Percentiles rank a stretch among this genome's conserved stretches.
Evolutionary conservation across 116 monocot genomes (phyloP).

Genomic region (Papilionanthe hybrid): DNA sequence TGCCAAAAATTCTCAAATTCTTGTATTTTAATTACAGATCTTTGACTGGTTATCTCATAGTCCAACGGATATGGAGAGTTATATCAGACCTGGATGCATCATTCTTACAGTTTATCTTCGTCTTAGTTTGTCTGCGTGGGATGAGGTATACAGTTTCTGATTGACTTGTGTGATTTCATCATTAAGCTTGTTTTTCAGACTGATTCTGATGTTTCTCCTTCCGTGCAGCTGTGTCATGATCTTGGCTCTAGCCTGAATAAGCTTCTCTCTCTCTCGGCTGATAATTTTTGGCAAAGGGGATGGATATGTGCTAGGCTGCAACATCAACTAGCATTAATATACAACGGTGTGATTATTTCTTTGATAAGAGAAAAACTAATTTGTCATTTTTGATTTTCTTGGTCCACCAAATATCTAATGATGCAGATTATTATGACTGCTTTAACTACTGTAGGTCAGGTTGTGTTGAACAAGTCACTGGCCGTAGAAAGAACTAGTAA

Average conservation of each 20-base stretch:
- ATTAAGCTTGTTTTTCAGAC: background rate
- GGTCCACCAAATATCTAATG: background rate
- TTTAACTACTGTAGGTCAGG: slow-evolving; percentile 38
- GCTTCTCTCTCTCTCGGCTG: slow-evolving; percentile 38
- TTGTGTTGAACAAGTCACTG: slow-evolving; percentile 47
- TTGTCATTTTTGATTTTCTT: background rate
- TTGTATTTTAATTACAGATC: slow-evolving; percentile 43
- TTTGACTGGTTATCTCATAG: slow-evolving; percentile 79
- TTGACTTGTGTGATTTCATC: background rate
- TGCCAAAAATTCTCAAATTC: background rate
- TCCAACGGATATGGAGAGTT: slow-evolving; percentile 91
- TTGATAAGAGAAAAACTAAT: background rate
- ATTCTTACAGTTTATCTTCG: slow-evolving; percentile 82
- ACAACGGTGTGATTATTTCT: slow-evolving; percentile 51
- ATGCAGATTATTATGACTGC: background rate
- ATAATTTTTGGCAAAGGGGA: slow-evolving; percentile 78
- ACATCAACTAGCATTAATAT: slow-evolving; percentile 56
- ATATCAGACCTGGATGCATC: slow-evolving; percentile 90
- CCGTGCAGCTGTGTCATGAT: slow-evolving; percentile 50
- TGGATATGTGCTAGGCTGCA: slow-evolving; percentile 71
- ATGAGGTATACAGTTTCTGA: slow-evolving; percentile 33
- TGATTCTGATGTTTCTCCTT: background rate
- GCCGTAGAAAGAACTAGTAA: slow-evolving; percentile 18
- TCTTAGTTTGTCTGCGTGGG: slow-evolving; percentile 54
- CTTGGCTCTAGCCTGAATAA: slow-evolving; percentile 46